Evolutionary conservation across 345 rosid species (phyloP).

Genomic region (Odontarrhena argentea): DNA sequence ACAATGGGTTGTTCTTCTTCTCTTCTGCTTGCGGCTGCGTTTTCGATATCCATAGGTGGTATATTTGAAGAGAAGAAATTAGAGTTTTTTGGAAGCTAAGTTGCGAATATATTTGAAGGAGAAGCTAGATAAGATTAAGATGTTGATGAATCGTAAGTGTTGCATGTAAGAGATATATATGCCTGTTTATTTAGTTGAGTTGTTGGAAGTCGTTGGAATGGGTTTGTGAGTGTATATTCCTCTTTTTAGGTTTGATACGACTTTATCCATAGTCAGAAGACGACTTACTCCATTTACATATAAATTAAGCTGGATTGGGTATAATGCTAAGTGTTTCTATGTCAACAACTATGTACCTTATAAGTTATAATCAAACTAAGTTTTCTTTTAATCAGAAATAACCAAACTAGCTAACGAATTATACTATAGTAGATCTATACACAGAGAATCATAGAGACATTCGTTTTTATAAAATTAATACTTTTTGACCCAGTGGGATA

Average conservation of each 20-base stretch:
- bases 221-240: slow-evolving; percentile 25
- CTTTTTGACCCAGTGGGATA: slow-evolving; percentile 30
- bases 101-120: neutral
- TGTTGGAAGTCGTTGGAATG: slow-evolving; percentile 33
- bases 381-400: too few relatives aligned
- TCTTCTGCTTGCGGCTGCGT: slow-evolving; percentile 35
- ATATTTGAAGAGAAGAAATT: slow-evolving; percentile 1
- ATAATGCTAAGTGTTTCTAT: slow-evolving; percentile 16
- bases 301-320: neutral
- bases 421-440: neutral
- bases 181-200: slow-evolving; percentile 22
- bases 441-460: neutral
- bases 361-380: slow-evolving; percentile 26
- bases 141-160: slow-evolving; percentile 19
- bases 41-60: slow-evolving; percentile 39
- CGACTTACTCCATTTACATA: slow-evolving; percentile 41
- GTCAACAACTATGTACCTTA: slow-evolving; percentile 27
- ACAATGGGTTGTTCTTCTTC: slow-evolving; percentile 45
- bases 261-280: slow-evolving; percentile 27
- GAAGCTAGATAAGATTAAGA: slow-evolving; percentile 20
- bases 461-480: slow-evolving; percentile 13
- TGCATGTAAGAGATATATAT: slow-evolving; percentile 24
- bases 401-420: neutral
- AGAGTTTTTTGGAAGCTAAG: neutral
- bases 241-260: slow-evolving; percentile 12